These are phyloP conservation scores for Aspergillus felis DNA, from an alignment of 2,329 filamentous ascomycete species.

Conservation along the genomic window DNA sequence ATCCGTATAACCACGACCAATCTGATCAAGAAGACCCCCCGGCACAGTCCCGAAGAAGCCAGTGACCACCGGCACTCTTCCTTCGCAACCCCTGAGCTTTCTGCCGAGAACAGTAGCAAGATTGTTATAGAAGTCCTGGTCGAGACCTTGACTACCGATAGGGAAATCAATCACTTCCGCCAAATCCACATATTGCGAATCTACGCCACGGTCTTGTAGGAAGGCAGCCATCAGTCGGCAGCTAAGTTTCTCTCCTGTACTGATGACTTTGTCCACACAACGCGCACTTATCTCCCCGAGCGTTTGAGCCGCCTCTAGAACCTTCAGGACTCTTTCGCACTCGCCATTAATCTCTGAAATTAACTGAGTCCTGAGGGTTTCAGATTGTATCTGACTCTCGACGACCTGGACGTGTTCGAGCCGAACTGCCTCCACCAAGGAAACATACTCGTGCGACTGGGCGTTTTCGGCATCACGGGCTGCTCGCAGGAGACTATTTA, in stretches of 20 bases:
- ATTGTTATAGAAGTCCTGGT: conserved; percentile 65
- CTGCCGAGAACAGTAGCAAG: conserved; percentile 59
- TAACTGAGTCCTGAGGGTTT: conserved; percentile 56
- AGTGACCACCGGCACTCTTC: conserved; percentile 73
- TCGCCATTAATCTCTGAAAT: conserved; percentile 68
- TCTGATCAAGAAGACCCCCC: conserved; percentile 82
- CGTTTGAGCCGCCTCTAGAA: conserved; percentile 60
- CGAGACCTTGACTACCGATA: conserved; percentile 52
- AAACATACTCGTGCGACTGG: conserved; percentile 58
- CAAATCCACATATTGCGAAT: conserved; percentile 86
- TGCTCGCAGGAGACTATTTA: conserved; percentile 42
- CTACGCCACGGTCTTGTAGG: conserved; percentile 73
- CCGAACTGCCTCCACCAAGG: conserved; percentile 75
- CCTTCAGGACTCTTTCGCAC: conserved; percentile 76
- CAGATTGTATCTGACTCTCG: conserved; percentile 57
- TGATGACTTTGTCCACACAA: conserved; percentile 83
- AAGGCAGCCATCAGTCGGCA: conserved; percentile 86
- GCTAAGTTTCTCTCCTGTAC: conserved; percentile 92
- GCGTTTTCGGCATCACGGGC: conserved; percentile 48
- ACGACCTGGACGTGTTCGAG: conserved; percentile 75
- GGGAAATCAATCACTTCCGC: conserved; percentile 72
- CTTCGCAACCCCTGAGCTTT: conserved; percentile 62
- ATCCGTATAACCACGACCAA: conserved; percentile 95
- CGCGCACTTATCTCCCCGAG: conserved; percentile 68
- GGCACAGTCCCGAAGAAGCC: conserved; percentile 95